A percentile compares a stretch with the other conserved stretches of the same genome.
These are phyloP conservation scores for Penicillium coffeae DNA, from an alignment of 495 filamentous ascomycete genomes.

Conservation along the genomic window DNA sequence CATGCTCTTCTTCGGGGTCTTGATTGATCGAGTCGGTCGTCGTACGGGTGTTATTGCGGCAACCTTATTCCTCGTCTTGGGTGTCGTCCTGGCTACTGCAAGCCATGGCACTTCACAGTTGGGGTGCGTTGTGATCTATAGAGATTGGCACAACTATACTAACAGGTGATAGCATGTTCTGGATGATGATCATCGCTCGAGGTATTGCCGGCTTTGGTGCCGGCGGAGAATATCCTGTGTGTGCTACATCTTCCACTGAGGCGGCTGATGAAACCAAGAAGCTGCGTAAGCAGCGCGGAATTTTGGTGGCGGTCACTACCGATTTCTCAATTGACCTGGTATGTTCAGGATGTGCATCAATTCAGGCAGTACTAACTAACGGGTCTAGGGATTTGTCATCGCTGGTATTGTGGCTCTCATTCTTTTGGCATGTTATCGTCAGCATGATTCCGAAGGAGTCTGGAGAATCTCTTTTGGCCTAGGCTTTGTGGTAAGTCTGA, in stretches of 20 bases:
- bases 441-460: constrained; percentile 22
- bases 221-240: constrained; percentile 48
- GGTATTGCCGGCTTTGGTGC: constrained; percentile 52
- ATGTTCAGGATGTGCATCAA: background rate
- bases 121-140: no score
- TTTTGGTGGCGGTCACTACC: constrained; percentile 30
- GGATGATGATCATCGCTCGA: constrained; percentile 53
- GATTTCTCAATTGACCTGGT: constrained; percentile 27
- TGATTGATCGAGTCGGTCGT: constrained; percentile 31
- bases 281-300: constrained; percentile 25
- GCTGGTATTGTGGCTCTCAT: constrained; percentile 31
- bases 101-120: constrained; percentile 26
- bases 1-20: constrained; percentile 32
- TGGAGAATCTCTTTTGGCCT: constrained; percentile 36
- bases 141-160: no score
- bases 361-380: background rate
- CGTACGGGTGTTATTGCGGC: constrained; percentile 24
- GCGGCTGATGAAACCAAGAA: constrained; percentile 38
- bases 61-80: constrained; percentile 25
- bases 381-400: constrained; percentile 24
- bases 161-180: no score
- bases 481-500: constrained; percentile 30
- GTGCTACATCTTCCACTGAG: constrained; percentile 41
- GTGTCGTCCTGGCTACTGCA: constrained; percentile 27
- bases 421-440: constrained; percentile 26